phyloP scores from a whole-genome alignment of 345 rosid genomes.

The Ailanthus altissimus region DNA sequence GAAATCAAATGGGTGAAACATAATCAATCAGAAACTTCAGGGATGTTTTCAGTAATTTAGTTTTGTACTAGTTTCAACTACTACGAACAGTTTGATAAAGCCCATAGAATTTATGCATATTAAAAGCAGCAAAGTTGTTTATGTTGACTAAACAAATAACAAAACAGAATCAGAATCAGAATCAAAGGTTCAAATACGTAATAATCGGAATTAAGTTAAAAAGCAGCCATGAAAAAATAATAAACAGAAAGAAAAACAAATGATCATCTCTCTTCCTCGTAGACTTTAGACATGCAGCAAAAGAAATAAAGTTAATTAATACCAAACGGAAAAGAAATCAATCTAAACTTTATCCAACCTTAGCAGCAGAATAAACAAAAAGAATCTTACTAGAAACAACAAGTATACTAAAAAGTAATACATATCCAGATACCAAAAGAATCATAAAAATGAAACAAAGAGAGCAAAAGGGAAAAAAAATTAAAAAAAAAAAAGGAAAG shows the following conservation, averaged over 20 bases:
- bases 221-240: conserved; percentile 4
- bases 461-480: no score
- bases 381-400: conserved; percentile 17
- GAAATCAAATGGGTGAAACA: neutral
- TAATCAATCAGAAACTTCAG: neutral
- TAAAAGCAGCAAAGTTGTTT: conserved; percentile 7
- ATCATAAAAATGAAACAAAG: neutral
- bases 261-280: neutral
- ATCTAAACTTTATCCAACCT: neutral
- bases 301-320: conserved; percentile 2
- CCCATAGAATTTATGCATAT: neutral
- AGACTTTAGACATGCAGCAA: conserved; percentile 19
- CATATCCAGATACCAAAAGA: neutral
- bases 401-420: neutral
- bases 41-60: neutral
- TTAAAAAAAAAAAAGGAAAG: neutral
- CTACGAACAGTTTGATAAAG: neutral
- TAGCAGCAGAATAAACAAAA: conserved; percentile 1
- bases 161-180: conserved; percentile 36
- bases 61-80: neutral
- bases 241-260: neutral
- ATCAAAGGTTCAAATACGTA: neutral
- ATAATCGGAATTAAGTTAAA: neutral
- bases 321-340: conserved; percentile 5
- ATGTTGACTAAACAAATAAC: neutral